A percentile compares a stretch with the other conserved stretches of the same genome.
Evolutionary conservation across 148 eudicot genomes (phyloP).

Genomic region (Talinum fruticosum): DNA sequence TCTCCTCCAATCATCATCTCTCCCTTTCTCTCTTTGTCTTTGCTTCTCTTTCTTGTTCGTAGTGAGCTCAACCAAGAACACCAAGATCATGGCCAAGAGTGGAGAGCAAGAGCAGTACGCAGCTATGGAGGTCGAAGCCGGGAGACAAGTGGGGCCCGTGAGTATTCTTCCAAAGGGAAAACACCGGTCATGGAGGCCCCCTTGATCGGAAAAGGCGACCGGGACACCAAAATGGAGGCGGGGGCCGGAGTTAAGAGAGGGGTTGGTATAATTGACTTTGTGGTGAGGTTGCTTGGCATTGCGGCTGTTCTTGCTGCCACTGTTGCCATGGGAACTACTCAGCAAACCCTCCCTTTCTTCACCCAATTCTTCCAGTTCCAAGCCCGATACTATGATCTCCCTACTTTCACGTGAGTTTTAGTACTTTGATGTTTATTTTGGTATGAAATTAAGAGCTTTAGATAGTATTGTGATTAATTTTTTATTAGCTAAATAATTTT

Average conservation of each 20-base stretch:
- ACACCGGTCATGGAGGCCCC: conserved; percentile 43
- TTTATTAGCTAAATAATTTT: too few relatives aligned
- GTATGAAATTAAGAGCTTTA: too few relatives aligned
- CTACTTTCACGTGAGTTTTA: conserved; percentile 41
- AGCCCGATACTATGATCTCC: conserved; percentile 43
- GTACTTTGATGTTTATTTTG: neutral
- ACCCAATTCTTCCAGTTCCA: conserved; percentile 53
- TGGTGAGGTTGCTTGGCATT: conserved; percentile 36
- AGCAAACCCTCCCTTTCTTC: conserved; percentile 51
- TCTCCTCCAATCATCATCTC: neutral
- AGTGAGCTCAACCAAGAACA: neutral
- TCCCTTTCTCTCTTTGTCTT: neutral
- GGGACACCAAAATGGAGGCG: conserved; percentile 4
- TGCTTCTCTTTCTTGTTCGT: neutral
- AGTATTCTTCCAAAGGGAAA: conserved; percentile 32
- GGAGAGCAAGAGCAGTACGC: conserved; percentile 17
- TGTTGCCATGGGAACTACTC: conserved; percentile 42
- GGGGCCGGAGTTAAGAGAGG: conserved; percentile 34
- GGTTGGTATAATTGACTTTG: conserved; percentile 40
- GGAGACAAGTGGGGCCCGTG: conserved; percentile 26
- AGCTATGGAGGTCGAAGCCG: conserved; percentile 24
- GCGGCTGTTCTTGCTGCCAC: conserved; percentile 39
- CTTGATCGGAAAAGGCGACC: conserved; percentile 22
- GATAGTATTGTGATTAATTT: too few relatives aligned
- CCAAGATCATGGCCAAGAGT: conserved; percentile 9